These are phyloP conservation scores for Stachybotrys chartarum DNA, from an alignment of 2,329 filamentous ascomycete genomes.

Conservation along the genomic window DNA sequence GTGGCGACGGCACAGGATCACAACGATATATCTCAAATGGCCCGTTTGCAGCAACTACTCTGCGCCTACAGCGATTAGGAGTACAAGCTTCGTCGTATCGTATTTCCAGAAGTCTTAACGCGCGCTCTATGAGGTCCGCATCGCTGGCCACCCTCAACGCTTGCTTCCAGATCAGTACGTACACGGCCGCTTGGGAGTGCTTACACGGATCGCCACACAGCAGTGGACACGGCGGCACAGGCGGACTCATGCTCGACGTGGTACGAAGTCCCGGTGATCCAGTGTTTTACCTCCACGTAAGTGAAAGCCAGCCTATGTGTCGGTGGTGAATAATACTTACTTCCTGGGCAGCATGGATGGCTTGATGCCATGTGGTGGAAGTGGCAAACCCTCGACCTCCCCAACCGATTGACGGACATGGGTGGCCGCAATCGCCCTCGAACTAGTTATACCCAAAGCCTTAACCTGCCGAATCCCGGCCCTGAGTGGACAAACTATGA, in stretches of 20 bases:
- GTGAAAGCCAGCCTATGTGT: neutral
- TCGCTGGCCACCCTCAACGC: neutral
- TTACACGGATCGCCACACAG: neutral
- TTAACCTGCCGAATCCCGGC: neutral
- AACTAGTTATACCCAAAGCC: neutral
- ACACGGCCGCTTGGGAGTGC: neutral
- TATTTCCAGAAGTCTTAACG: neutral
- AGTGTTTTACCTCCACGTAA: neutral
- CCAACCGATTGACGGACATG: slow-evolving; percentile 8
- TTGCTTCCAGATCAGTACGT: neutral
- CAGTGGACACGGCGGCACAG: neutral
- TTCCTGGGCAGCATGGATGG: slow-evolving; percentile 5
- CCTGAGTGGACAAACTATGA: slow-evolving; percentile 2
- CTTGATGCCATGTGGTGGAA: slow-evolving; percentile 10
- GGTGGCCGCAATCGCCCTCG: slow-evolving; percentile 19
- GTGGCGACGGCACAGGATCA: neutral
- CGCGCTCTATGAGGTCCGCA: neutral
- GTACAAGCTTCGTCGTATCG: neutral
- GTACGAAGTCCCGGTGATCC: neutral
- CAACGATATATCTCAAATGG: slow-evolving; percentile 1
- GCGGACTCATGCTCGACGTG: neutral
- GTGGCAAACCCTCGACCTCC: slow-evolving; percentile 10
- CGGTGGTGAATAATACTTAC: slow-evolving; percentile 2
- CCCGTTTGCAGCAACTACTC: neutral
- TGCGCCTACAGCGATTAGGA: neutral